Evolutionary conservation across 2,329 filamentous ascomycete genomes (phyloP), one percentile per base, ranked within the genome.

Genomic region (Dactylellina cionopaga): DNA sequence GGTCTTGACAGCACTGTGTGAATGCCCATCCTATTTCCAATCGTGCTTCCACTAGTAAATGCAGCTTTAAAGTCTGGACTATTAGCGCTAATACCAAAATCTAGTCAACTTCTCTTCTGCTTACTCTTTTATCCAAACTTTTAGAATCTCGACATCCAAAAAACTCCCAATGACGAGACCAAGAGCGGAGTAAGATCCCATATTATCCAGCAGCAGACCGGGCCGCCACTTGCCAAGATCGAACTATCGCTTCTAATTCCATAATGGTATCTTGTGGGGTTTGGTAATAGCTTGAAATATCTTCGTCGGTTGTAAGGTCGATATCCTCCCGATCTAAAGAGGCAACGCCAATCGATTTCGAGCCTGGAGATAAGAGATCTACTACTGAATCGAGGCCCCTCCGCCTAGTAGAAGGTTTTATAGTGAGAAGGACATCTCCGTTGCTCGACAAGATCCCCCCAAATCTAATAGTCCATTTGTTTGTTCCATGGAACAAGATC

Each of bases 11-110:
- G 17, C 5, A 44, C 56, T 2, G 56, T 15, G 7, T 62, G 56
- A 31, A 62, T 44, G 22, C 56, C 56, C 13, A 51, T 39, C 39
- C 56, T 49, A n/a, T 62, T 62, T 4, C 56, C 56, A 43, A 51
- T 62, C 0, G 56, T 62, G 33, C 56, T 62, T 9, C 56, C 56
- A 13, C 51, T 62, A 3, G 56, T 62, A 22, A 49, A 62, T 6
- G 31, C n/a, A 1, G 43, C 56, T 22, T 22, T 29, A n/a, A 62
- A 62, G 19, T 43, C 25, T 0, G 22, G 11, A 10, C 29, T 49
- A 62, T 11, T 43, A 35, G 13, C 22, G 3, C 56, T n/a, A n/a
- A 62, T 62, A 27, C 56, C 37, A 10, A 31, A 49, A n/a, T 9
- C 29, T n/a, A 62, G 11, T 3, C 49, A 37, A 10, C 24, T 15